A percentile compares a stretch with the other conserved stretches of the same genome.
Conservation (phyloP, 805 yeast species). For the Starmerella cellae region DNA sequence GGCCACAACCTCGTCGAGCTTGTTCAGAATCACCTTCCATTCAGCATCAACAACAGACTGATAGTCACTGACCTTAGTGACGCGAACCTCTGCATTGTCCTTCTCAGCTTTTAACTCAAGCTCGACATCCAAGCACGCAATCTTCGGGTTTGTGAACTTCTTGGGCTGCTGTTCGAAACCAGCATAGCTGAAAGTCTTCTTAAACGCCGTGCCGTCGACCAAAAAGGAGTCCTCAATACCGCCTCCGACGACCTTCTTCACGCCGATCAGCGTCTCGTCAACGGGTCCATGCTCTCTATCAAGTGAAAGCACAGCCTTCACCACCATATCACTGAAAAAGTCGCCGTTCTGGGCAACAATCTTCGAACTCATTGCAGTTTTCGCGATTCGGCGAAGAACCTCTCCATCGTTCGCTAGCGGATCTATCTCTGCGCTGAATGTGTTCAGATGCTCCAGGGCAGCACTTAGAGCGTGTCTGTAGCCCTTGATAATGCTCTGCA, state of each 20-base stretch:
- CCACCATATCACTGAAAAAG: constrained; percentile 92
- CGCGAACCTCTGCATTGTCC: constrained; percentile 96
- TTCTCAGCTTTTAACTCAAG: constrained; percentile 95
- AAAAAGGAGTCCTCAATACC: constrained; percentile 86
- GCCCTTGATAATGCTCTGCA: constrained; percentile 79
- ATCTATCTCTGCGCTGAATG: constrained; percentile 60
- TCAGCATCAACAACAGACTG: constrained; percentile 98
- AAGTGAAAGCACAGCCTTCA: constrained; percentile 79
- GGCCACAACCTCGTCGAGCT: constrained; percentile 65
- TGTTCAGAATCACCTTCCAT: constrained; percentile 84
- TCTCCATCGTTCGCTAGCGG: constrained; percentile 50
- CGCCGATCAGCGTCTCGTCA: constrained; percentile 83
- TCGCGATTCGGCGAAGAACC: constrained; percentile 80
- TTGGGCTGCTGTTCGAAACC: constrained; percentile 99
- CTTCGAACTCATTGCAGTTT: constrained; percentile 95
- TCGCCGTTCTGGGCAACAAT: constrained; percentile 74
- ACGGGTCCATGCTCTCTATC: constrained; percentile 53
- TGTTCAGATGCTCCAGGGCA: constrained; percentile 60
- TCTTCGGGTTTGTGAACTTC: constrained; percentile 61
- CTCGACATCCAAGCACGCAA: constrained; percentile 78
- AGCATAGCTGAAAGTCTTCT: constrained; percentile 93
- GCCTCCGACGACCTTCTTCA: constrained; percentile 92
- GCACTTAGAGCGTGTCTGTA: constrained; percentile 67
- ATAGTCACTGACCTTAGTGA: constrained; percentile 83
- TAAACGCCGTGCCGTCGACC: constrained; percentile 90